Percentiles rank a stretch among this genome's conserved stretches.
Evolutionary conservation across 2,329 filamentous ascomycete genomes (phyloP).

Genomic region (Scedosporium dehoogii): DNA sequence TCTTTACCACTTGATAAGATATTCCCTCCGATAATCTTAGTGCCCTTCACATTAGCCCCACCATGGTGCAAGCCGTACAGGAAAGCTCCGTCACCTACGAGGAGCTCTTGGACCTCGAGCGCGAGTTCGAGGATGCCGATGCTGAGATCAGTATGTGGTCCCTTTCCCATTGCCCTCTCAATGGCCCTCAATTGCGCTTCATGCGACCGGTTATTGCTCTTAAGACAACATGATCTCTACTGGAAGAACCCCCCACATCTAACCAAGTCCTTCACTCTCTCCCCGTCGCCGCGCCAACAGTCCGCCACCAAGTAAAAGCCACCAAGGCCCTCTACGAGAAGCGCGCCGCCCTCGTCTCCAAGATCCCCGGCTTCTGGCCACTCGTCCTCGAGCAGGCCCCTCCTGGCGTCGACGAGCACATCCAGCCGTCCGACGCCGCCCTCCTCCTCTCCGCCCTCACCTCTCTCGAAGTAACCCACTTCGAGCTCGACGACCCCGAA

Average conservation of each 20-base stretch:
- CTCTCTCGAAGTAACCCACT: slow-evolving; percentile 64
- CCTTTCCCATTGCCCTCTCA: not conserved
- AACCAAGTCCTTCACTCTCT: slow-evolving; percentile 9
- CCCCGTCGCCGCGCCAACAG: slow-evolving; percentile 29
- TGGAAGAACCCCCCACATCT: slow-evolving; percentile 6
- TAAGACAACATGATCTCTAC: not conserved
- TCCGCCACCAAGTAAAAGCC: slow-evolving; percentile 62
- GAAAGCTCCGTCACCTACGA: slow-evolving; percentile 52
- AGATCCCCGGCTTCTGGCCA: slow-evolving; percentile 89
- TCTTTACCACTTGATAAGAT: no score
- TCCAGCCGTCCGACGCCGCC: slow-evolving; percentile 69
- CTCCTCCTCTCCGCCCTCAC: slow-evolving; percentile 61
- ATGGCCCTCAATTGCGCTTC: no score
- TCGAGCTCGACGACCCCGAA: slow-evolving; percentile 57
- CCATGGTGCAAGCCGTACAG: slow-evolving; percentile 23
- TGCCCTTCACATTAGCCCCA: not conserved
- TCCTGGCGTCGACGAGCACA: slow-evolving; percentile 76
- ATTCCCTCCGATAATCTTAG: not conserved
- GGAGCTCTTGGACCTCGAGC: slow-evolving; percentile 69
- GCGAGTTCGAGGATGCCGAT: slow-evolving; percentile 76
- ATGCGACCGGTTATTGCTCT: no score
- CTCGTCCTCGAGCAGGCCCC: slow-evolving; percentile 83
- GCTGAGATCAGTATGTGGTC: slow-evolving; percentile 63
- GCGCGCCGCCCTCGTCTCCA: slow-evolving; percentile 58
- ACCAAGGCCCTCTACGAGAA: slow-evolving; percentile 64